A percentile compares a stretch with the other conserved stretches of the same genome.
Conservation (phyloP, 2,329 filamentous ascomycete genomes). For the Aspergillus thermomutatus region DNA sequence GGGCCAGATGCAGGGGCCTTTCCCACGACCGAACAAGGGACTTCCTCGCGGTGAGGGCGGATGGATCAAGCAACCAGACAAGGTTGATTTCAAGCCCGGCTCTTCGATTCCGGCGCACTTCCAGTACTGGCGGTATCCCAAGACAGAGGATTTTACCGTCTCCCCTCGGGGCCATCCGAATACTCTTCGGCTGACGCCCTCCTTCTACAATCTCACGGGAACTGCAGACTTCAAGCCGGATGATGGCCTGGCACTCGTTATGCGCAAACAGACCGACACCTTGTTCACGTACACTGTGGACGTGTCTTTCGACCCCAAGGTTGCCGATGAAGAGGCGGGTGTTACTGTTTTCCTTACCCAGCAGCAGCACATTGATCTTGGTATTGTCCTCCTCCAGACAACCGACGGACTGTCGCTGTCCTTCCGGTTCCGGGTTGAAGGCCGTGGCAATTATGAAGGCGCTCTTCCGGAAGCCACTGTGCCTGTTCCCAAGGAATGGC, state of each 20-base stretch:
- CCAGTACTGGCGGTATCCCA: slow-evolving; percentile 54
- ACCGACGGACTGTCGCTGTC: background rate
- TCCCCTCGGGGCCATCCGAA: slow-evolving; percentile 44
- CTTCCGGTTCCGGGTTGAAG: background rate
- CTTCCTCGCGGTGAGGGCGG: slow-evolving; percentile 26
- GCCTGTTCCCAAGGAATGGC: slow-evolving; percentile 6
- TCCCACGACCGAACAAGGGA: slow-evolving; percentile 11
- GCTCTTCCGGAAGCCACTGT: background rate
- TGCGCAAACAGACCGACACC: slow-evolving; percentile 16
- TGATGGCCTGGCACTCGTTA: slow-evolving; percentile 7
- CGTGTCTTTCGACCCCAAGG: background rate
- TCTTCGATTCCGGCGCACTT: slow-evolving; percentile 52
- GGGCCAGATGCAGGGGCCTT: slow-evolving; percentile 11
- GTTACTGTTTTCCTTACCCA: slow-evolving; percentile 17
- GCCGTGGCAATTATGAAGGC: background rate
- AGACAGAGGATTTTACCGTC: slow-evolving; percentile 42
- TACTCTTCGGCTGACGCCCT: slow-evolving; percentile 48
- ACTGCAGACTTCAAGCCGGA: slow-evolving; percentile 31
- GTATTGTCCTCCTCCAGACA: slow-evolving; percentile 8
- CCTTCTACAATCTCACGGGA: slow-evolving; percentile 53
- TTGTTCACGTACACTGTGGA: slow-evolving; percentile 15
- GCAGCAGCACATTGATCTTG: slow-evolving; percentile 18
- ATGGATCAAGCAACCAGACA: slow-evolving; percentile 43
- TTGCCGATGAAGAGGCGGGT: slow-evolving; percentile 10
- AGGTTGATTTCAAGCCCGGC: slow-evolving; percentile 45